Percentiles rank a stretch among this genome's conserved stretches.
phyloP scores from a whole-genome alignment of 306 rosid species.

The Casuarina cunninghamiana region DNA sequence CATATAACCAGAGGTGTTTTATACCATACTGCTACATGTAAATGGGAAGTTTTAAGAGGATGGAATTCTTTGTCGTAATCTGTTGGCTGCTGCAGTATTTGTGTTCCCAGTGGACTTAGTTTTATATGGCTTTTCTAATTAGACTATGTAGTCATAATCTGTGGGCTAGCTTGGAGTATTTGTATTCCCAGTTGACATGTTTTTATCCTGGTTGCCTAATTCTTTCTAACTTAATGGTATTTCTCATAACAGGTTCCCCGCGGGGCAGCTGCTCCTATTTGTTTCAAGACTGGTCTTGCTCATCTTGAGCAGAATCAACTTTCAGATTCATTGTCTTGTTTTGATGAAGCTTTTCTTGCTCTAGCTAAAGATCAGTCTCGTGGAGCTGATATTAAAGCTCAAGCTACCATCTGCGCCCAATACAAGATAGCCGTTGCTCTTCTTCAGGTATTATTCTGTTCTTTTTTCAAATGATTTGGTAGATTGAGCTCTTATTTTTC shows the following conservation, averaged over 20 bases:
- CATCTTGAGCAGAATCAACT: conserved; percentile 97
- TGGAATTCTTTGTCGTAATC: not conserved
- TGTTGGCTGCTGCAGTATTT: not conserved
- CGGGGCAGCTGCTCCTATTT: conserved; percentile 83
- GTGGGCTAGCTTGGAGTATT: not conserved
- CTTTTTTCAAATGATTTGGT: conserved; percentile 16
- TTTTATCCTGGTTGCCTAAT: conserved; percentile 9
- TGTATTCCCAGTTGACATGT: not conserved
- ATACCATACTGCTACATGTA: not conserved
- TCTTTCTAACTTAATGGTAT: conserved; percentile 29
- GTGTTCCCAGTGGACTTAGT: not conserved
- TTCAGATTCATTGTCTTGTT: conserved; percentile 92
- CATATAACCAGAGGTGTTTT: not conserved
- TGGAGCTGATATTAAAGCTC: conserved; percentile 96
- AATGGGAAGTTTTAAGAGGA: not conserved
- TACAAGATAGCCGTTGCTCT: conserved; percentile 95
- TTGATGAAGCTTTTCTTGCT: conserved; percentile 92
- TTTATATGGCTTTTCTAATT: conserved; percentile 11
- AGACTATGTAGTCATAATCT: not conserved
- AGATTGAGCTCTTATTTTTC: conserved; percentile 29
- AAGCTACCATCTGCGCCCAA: conserved; percentile 97
- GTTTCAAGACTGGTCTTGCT: conserved; percentile 94
- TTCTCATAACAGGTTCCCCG: conserved; percentile 78
- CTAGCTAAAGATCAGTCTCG: conserved; percentile 94
- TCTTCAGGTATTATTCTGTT: conserved; percentile 66